Evolutionary conservation across 2,329 filamentous ascomycete genomes (phyloP).

Genomic region (Pseudodiploospora longispora): DNA sequence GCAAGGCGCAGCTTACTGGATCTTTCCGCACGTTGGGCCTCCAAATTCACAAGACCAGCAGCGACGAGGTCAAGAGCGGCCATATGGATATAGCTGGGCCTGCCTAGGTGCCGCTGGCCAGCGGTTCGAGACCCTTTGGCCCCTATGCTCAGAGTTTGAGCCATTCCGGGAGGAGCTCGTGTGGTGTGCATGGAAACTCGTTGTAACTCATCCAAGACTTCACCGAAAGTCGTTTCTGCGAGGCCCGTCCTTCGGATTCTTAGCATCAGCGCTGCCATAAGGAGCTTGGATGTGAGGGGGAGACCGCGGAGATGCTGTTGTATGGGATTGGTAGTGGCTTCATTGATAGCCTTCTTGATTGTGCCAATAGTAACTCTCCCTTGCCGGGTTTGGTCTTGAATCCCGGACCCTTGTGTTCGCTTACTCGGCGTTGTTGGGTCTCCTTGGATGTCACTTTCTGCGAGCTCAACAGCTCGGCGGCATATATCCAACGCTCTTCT

Average conservation of each 20-base stretch:
- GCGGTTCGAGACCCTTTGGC: slow-evolving; percentile 18
- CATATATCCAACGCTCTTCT: slow-evolving; percentile 91
- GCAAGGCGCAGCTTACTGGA: slow-evolving; percentile 80
- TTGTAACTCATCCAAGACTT: slow-evolving; percentile 71
- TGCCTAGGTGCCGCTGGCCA: slow-evolving; percentile 21
- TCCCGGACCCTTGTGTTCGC: slow-evolving; percentile 19
- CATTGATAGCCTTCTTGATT: slow-evolving; percentile 88
- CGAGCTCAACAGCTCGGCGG: slow-evolving; percentile 86
- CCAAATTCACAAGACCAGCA: slow-evolving; percentile 79
- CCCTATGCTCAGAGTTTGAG: slow-evolving; percentile 23
- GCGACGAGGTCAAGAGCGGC: slow-evolving; percentile 80
- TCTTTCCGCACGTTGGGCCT: slow-evolving; percentile 71
- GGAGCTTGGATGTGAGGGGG: slow-evolving; percentile 73
- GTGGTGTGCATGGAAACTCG: slow-evolving; percentile 26
- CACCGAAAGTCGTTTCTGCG: slow-evolving; percentile 78
- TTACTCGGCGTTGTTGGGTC: slow-evolving; percentile 57
- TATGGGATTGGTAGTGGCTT: slow-evolving; percentile 86
- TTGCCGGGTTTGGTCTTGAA: slow-evolving; percentile 18
- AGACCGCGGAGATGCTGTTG: slow-evolving; percentile 81
- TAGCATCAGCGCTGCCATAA: slow-evolving; percentile 74
- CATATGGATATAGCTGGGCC: slow-evolving; percentile 45
- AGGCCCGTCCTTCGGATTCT: slow-evolving; percentile 76
- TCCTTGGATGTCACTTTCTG: slow-evolving; percentile 58
- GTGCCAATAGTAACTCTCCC: slow-evolving; percentile 80
- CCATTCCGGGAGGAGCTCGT: slow-evolving; percentile 28